Evolutionary conservation across 106 monocot species (phyloP).

Genomic region (Allium sativum): DNA sequence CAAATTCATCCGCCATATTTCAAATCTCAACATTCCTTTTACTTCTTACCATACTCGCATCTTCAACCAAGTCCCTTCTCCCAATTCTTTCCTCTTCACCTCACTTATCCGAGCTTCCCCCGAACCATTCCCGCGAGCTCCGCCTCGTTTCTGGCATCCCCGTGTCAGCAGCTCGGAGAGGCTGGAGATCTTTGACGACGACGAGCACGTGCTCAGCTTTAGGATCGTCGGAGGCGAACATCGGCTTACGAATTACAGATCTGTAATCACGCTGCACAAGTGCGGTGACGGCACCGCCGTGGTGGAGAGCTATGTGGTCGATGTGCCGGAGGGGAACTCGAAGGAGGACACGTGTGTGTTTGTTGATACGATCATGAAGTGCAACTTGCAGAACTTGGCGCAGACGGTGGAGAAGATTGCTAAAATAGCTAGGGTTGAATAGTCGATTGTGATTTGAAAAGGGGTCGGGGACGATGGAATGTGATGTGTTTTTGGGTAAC

Average conservation of each 20-base stretch:
- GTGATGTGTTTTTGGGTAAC: no score
- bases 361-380: slow-evolving; percentile 55
- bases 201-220: slow-evolving; percentile 51
- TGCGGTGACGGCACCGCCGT: slow-evolving; percentile 18
- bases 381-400: slow-evolving; percentile 54
- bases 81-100: slow-evolving; percentile 57
- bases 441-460: no score
- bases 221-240: slow-evolving; percentile 60
- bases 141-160: slow-evolving; percentile 52
- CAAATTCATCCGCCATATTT: slow-evolving; percentile 46
- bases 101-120: slow-evolving; percentile 35
- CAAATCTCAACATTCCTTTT: slow-evolving; percentile 16
- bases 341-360: slow-evolving; percentile 46
- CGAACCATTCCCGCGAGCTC: slow-evolving; percentile 37
- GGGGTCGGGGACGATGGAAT: no score
- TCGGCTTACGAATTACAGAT: slow-evolving; percentile 48
- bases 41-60: slow-evolving; percentile 20
- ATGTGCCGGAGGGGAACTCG: slow-evolving; percentile 55
- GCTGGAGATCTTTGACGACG: slow-evolving; percentile 66
- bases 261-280: slow-evolving; percentile 51
- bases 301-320: slow-evolving; percentile 60
- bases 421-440: no score
- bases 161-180: slow-evolving; percentile 42
- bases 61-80: slow-evolving; percentile 31
- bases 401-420: slow-evolving; percentile 21